These are phyloP conservation scores for Gossypium gossypioides DNA, from an alignment of 441 rosid species.

Conservation along the genomic window DNA sequence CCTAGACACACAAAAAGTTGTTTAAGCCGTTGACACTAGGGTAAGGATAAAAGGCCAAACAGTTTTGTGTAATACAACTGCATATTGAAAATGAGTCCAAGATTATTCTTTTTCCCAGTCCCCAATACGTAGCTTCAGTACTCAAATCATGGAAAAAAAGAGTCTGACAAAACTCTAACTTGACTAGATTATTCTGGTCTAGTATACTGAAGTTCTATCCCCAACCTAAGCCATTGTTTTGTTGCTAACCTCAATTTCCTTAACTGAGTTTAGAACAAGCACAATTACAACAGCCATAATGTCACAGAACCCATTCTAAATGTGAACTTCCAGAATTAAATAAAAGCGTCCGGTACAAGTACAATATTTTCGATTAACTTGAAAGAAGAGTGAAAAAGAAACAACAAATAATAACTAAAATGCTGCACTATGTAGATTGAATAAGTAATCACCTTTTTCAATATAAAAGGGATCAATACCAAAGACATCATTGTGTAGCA, in stretches of 20 bases:
- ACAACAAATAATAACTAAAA: neutral
- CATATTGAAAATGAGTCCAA: neutral
- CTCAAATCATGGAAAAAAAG: neutral
- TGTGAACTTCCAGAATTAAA: neutral
- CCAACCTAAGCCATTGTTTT: neutral
- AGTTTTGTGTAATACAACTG: neutral
- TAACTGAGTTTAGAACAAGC: neutral
- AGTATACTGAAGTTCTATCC: neutral
- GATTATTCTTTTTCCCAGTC: neutral
- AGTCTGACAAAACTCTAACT: neutral
- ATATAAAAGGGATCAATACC: conserved; percentile 80
- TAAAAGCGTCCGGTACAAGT: neutral
- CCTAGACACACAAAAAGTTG: conserved; percentile 29
- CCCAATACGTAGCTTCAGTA: neutral
- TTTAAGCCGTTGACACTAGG: neutral
- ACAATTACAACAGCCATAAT: neutral
- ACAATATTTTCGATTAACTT: neutral
- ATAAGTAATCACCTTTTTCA: conserved; percentile 46
- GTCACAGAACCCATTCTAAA: neutral
- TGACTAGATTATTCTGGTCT: conserved; percentile 1
- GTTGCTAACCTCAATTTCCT: neutral
- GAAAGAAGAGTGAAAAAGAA: neutral
- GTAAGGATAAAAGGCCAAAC: neutral
- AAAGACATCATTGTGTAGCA: conserved; percentile 44
- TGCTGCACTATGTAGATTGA: neutral